Conservation (phyloP, 2,329 filamentous ascomycete genomes). For the Macrophomina pseudophaseolina region DNA sequence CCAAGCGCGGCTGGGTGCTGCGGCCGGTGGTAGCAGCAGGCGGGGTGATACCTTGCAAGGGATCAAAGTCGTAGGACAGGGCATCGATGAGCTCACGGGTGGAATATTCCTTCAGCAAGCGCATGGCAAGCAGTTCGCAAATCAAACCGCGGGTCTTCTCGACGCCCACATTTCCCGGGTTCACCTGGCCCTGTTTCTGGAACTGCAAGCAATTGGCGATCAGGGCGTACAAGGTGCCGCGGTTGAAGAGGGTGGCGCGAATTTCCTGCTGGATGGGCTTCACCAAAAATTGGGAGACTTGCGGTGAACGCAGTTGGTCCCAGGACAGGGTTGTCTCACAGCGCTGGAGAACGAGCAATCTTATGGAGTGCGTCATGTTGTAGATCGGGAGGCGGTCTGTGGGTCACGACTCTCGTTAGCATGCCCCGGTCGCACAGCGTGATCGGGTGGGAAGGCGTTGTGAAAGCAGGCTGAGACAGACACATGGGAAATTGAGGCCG, state of each 20-base stretch:
- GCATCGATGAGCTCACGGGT: slow-evolving; percentile 92
- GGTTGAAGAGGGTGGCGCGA: slow-evolving; percentile 78
- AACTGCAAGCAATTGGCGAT: slow-evolving; percentile 96
- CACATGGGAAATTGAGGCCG: background rate
- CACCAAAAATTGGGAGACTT: slow-evolving; percentile 92
- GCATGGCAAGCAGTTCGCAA: slow-evolving; percentile 88
- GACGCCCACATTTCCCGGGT: slow-evolving; percentile 82
- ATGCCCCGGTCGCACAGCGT: slow-evolving; percentile 23
- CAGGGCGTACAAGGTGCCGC: slow-evolving; percentile 85
- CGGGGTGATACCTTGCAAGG: slow-evolving; percentile 77
- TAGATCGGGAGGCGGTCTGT: slow-evolving; percentile 88
- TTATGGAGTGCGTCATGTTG: slow-evolving; percentile 86
- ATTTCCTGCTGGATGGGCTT: slow-evolving; percentile 96
- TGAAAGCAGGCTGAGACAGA: background rate
- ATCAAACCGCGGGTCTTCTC: slow-evolving; percentile 85
- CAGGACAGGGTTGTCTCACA: slow-evolving; percentile 92
- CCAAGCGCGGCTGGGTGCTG: slow-evolving; percentile 54
- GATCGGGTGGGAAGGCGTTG: background rate
- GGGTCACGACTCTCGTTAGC: slow-evolving; percentile 32
- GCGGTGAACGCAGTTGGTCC: slow-evolving; percentile 94
- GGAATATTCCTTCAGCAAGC: slow-evolving; percentile 85
- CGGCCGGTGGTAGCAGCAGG: slow-evolving; percentile 39
- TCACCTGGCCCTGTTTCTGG: slow-evolving; percentile 80
- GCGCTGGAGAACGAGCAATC: slow-evolving; percentile 79
- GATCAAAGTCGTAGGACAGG: slow-evolving; percentile 92